Percentiles rank a stretch among this genome's conserved stretches.
Conservation (phyloP, 495 filamentous ascomycete species). For the Chaetomium cochliodes region DNA sequence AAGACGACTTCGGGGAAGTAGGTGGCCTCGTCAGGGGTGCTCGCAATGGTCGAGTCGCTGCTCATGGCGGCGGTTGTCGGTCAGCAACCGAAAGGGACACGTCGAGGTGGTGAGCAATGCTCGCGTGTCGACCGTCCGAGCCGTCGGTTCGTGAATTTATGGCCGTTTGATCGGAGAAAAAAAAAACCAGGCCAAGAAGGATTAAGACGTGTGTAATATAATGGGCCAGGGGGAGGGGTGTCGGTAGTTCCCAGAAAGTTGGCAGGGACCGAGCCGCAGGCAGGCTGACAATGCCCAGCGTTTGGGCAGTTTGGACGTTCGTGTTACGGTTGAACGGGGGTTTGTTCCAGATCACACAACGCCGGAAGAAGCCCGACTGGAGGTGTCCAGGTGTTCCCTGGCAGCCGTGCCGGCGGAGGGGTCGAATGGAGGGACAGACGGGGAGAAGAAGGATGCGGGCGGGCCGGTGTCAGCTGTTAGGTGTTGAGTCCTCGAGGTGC, state of each 20-base stretch:
- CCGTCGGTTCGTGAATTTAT: not conserved
- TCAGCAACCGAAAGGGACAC: not conserved
- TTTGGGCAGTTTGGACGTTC: not conserved
- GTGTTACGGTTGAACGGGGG: not conserved
- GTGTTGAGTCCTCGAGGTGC: not conserved
- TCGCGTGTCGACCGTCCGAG: not conserved
- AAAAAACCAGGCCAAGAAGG: not conserved
- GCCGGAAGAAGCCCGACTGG: not conserved
- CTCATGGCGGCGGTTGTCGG: conserved; percentile 10
- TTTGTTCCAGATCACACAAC: not conserved
- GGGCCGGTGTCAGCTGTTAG: conserved; percentile 8
- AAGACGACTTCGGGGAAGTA: conserved; percentile 26
- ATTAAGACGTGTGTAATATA: not conserved
- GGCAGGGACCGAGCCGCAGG: not conserved
- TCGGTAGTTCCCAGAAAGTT: not conserved
- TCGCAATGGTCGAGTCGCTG: conserved; percentile 9
- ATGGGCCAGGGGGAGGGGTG: not conserved
- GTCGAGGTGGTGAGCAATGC: not conserved
- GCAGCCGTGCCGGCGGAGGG: not conserved
- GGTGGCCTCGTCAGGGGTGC: not conserved
- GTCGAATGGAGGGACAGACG: not conserved
- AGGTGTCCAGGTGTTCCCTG: not conserved
- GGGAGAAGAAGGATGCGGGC: not conserved
- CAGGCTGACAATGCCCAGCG: not conserved
- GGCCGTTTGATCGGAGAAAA: not conserved